Conservation (phyloP, 2,329 filamentous ascomycete genomes). For the Calonectria leucothoes region DNA sequence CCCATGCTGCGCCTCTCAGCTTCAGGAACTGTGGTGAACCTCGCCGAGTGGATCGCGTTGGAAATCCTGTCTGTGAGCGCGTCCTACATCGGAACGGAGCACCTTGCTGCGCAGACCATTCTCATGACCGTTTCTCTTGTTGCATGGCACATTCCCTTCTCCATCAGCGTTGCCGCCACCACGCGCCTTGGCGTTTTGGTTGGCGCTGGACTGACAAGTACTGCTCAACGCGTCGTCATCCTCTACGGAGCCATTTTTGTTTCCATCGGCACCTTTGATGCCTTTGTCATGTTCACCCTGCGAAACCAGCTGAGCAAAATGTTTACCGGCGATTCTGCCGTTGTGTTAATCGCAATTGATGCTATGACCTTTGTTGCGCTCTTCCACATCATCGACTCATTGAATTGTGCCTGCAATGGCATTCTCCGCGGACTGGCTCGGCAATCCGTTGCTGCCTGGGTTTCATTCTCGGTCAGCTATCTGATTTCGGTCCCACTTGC, state of each 20-base stretch:
- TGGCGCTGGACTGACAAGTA: not conserved
- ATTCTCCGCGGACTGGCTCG: not conserved
- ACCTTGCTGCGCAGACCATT: conserved; percentile 56
- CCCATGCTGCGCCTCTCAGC: conserved; percentile 51
- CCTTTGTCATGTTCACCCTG: not conserved
- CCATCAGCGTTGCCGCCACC: conserved; percentile 53
- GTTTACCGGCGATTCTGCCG: not conserved
- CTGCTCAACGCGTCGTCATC: not conserved
- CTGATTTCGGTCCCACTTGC: conserved; percentile 7
- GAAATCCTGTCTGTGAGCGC: conserved; percentile 59
- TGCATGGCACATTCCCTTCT: conserved; percentile 57
- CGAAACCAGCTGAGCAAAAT: conserved; percentile 5
- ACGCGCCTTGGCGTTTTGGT: conserved; percentile 12
- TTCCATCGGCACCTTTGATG: not conserved
- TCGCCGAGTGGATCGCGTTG: conserved; percentile 56
- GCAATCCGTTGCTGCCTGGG: conserved; percentile 17
- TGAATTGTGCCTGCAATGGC: conserved; percentile 16
- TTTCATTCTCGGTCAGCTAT: conserved; percentile 9
- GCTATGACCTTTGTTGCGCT: conserved; percentile 9
- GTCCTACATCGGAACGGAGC: conserved; percentile 55
- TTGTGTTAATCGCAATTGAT: not conserved
- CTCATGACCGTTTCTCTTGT: conserved; percentile 54
- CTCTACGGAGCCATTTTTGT: conserved; percentile 6
- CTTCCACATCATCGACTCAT: conserved; percentile 16
- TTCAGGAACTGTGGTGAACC: conserved; percentile 52